Percentiles rank a stretch among this genome's conserved stretches.
These are phyloP conservation scores for Primulina tabacum DNA, from an alignment of 257 asterid genomes.

Conservation along the genomic window DNA sequence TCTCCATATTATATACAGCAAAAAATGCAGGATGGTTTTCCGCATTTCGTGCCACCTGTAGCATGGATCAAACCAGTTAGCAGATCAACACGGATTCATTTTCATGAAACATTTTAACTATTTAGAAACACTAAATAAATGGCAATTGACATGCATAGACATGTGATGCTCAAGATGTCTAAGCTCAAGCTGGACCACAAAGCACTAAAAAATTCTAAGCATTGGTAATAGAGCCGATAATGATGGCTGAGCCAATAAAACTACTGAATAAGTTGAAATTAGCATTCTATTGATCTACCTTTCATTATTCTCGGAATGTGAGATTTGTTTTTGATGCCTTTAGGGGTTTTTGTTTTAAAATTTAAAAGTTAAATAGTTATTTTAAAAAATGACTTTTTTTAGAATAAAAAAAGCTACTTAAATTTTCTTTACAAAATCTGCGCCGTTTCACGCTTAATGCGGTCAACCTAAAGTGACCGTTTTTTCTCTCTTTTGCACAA, in stretches of 20 bases:
- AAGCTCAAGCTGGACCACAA: background rate
- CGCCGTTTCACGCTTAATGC: too few species aligned
- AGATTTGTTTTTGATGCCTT: too few species aligned
- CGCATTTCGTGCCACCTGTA: slow-evolving; percentile 71
- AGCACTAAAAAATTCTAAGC: background rate
- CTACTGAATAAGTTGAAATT: background rate
- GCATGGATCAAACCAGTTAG: slow-evolving; percentile 29
- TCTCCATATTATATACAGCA: slow-evolving; percentile 97
- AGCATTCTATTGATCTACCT: background rate
- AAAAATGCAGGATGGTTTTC: slow-evolving; percentile 91
- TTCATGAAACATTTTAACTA: slow-evolving; percentile 11
- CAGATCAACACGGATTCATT: slow-evolving; percentile 10
- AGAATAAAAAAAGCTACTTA: too few species aligned
- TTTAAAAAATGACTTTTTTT: too few species aligned
- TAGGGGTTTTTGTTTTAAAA: too few species aligned
- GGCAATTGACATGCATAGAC: background rate
- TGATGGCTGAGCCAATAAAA: background rate
- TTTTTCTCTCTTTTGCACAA: too few species aligned
- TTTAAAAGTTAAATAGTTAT: too few species aligned
- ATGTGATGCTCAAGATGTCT: background rate
- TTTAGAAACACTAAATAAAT: slow-evolving; percentile 13
- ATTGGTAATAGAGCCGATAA: background rate
- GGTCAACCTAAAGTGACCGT: background rate
- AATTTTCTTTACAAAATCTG: too few species aligned
- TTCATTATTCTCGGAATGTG: background rate